Percentiles rank a stretch among this genome's conserved stretches.
phyloP scores from a whole-genome alignment of 495 filamentous ascomycete genomes.

The Friedmanniomyces endolithicus region DNA sequence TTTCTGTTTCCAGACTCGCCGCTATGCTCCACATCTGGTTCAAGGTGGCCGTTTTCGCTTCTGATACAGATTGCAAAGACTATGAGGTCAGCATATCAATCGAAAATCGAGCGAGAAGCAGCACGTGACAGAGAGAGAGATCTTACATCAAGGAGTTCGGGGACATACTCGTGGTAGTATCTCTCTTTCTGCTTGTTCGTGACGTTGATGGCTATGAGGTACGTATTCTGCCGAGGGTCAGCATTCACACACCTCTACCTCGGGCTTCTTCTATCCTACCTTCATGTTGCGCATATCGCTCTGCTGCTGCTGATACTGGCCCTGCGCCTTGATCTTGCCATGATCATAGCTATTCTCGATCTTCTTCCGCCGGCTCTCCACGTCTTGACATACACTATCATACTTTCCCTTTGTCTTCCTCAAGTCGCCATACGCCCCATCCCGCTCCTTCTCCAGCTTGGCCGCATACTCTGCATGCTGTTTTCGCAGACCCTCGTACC shows the following conservation, averaged over 20 bases:
- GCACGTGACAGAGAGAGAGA: neutral
- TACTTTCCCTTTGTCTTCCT: slow-evolving; percentile 89
- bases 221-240: slow-evolving; percentile 57
- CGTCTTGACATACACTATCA: slow-evolving; percentile 83
- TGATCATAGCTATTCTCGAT: slow-evolving; percentile 80
- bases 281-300: slow-evolving; percentile 94
- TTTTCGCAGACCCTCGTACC: slow-evolving; percentile 89
- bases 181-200: slow-evolving; percentile 93
- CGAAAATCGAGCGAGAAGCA: neutral
- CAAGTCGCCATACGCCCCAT: slow-evolving; percentile 67
- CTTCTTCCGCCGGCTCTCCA: slow-evolving; percentile 90
- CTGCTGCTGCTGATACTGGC: slow-evolving; percentile 77
- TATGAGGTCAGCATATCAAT: slow-evolving; percentile 23
- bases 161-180: slow-evolving; percentile 94
- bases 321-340: slow-evolving; percentile 69
- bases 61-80: slow-evolving; percentile 78
- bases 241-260: neutral
- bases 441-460: slow-evolving; percentile 81
- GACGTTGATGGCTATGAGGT: slow-evolving; percentile 86
- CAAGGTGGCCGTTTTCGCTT: slow-evolving; percentile 68
- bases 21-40: slow-evolving; percentile 78
- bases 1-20: slow-evolving; percentile 60
- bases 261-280: slow-evolving; percentile 28
- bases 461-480: slow-evolving; percentile 76
- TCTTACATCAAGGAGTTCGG: slow-evolving; percentile 78